Base-by-base conservation (phyloP, 2,329 filamentous ascomycete species). In the Albifimbria verrucaria region DNA sequence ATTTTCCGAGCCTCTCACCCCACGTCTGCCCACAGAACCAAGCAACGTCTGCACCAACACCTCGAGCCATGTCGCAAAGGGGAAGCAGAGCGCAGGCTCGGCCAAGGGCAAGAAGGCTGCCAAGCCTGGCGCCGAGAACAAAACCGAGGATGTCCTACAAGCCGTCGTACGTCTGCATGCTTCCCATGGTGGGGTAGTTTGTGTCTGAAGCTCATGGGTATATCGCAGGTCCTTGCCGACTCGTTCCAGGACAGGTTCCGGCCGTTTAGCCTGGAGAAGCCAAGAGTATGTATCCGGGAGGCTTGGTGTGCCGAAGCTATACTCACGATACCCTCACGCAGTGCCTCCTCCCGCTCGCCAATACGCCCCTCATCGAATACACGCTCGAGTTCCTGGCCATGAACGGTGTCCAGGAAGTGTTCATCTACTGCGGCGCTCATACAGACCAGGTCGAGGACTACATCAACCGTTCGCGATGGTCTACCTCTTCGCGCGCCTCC, bases 371-470 rank as follows among this genome's bases (percentile, higher is more conserved):
- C 57, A 96, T 99, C 73, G 94, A 99, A 72, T 97, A 99, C 70
- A 97, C 93, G 4, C 86, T 97, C 64, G 92, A 97, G 67, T 97
- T 96, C 65, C 85, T 99, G 1, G 92, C 92, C 59, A 93, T 93
- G 80, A 92, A 94, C 54, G 92, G 92, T 53, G 92, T 97, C n/a
- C 86, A 94, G 62, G 90, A 97, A 59, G 89, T 97, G 51, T 96
- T 89, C 68, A 82, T 99, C 54, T 97, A 97, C 75, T 93, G 89
- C 62, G 90, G 91, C 55, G 86, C 90, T 24, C 92, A 97, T 69
- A 89, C 88, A 25, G 88, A 94, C 54, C 85, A 92, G 68, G 83
- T 99, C 52, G 92, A 97, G 73, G 81, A 84, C 59, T 96, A 97
- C 69, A 86, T 99, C 62, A 82, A 86, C 65, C 78, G 80, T 17